Evolutionary conservation across 2,329 filamentous ascomycete species (phyloP).

Genomic region (Pseudocercospora crystallina): DNA sequence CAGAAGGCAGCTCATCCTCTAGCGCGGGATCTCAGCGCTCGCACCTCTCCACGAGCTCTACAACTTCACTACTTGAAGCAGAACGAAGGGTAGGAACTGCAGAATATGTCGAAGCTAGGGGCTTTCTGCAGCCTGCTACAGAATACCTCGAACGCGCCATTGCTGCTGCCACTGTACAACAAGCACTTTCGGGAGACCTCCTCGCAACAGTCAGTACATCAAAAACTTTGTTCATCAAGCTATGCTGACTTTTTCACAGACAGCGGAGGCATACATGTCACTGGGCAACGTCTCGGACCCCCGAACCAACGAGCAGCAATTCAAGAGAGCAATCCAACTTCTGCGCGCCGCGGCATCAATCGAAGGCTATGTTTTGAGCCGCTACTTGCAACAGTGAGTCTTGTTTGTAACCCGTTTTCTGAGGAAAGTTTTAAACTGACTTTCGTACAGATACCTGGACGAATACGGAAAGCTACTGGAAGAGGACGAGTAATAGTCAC

Average conservation of each 20-base stretch:
- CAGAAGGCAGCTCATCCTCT: slow-evolving; percentile 43
- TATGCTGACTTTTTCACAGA: slow-evolving; percentile 32
- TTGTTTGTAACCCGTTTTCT: no score
- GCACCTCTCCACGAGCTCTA: slow-evolving; percentile 30
- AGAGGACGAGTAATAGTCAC: slow-evolving; percentile 1
- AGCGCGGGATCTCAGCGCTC: slow-evolving; percentile 36
- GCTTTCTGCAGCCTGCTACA: slow-evolving; percentile 50
- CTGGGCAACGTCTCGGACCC: slow-evolving; percentile 52
- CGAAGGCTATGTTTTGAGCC: slow-evolving; percentile 43
- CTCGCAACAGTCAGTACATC: slow-evolving; percentile 43
- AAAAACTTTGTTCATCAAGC: neutral
- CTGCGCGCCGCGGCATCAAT: slow-evolving; percentile 46
- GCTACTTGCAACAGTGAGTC: slow-evolving; percentile 49
- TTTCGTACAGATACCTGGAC: slow-evolving; percentile 42
- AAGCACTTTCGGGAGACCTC: slow-evolving; percentile 42
- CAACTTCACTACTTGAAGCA: slow-evolving; percentile 33
- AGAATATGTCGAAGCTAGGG: slow-evolving; percentile 55
- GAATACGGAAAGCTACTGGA: slow-evolving; percentile 42
- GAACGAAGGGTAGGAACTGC: slow-evolving; percentile 39
- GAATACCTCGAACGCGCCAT: slow-evolving; percentile 54
- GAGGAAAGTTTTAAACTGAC: slow-evolving; percentile 4
- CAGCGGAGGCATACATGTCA: slow-evolving; percentile 55
- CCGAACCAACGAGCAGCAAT: slow-evolving; percentile 46
- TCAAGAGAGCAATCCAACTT: slow-evolving; percentile 48
- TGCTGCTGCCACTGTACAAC: slow-evolving; percentile 42